phyloP scores from a whole-genome alignment of 2,329 filamentous ascomycete genomes.

The Endocalyx cinctus region DNA sequence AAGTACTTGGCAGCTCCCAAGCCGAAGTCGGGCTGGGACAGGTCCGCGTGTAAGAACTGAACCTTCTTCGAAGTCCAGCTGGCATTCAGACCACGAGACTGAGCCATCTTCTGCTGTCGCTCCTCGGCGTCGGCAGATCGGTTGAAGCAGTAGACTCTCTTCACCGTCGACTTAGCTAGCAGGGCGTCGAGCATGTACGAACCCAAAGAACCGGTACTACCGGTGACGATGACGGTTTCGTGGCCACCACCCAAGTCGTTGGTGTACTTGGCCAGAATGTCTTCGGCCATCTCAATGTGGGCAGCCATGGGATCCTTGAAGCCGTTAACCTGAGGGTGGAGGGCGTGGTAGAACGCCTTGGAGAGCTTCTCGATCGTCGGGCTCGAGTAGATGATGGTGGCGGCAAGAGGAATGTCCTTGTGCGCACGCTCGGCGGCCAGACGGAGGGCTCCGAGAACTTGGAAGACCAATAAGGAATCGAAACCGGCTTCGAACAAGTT shows the following conservation, averaged over 20 bases:
- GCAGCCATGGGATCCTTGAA: slow-evolving; percentile 8
- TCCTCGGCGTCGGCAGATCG: slow-evolving; percentile 35
- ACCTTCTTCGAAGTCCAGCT: slow-evolving; percentile 31
- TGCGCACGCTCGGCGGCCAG: slow-evolving; percentile 20
- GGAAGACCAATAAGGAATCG: slow-evolving; percentile 15
- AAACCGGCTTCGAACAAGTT: slow-evolving; percentile 18
- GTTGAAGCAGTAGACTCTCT: slow-evolving; percentile 45
- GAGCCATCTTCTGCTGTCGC: slow-evolving; percentile 31
- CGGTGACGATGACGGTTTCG: slow-evolving; percentile 40
- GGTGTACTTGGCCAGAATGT: slow-evolving; percentile 20
- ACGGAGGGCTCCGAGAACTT: slow-evolving; percentile 7
- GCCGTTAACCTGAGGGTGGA: slow-evolving; percentile 12
- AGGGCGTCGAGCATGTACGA: slow-evolving; percentile 39
- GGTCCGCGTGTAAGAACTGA: slow-evolving; percentile 45
- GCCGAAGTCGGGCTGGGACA: slow-evolving; percentile 42
- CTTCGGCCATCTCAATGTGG: slow-evolving; percentile 15
- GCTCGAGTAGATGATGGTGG: slow-evolving; percentile 33
- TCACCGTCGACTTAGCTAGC: slow-evolving; percentile 25
- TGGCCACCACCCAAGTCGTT: slow-evolving; percentile 16
- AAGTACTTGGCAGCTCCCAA: slow-evolving; percentile 33
- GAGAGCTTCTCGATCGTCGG: slow-evolving; percentile 29
- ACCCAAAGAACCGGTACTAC: slow-evolving; percentile 43
- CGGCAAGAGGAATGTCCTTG: slow-evolving; percentile 25
- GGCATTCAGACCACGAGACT: slow-evolving; percentile 32
- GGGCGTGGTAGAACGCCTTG: slow-evolving; percentile 23